phyloP scores from a whole-genome alignment of 2,329 filamentous ascomycete genomes.

The Cladosporium sp. region DNA sequence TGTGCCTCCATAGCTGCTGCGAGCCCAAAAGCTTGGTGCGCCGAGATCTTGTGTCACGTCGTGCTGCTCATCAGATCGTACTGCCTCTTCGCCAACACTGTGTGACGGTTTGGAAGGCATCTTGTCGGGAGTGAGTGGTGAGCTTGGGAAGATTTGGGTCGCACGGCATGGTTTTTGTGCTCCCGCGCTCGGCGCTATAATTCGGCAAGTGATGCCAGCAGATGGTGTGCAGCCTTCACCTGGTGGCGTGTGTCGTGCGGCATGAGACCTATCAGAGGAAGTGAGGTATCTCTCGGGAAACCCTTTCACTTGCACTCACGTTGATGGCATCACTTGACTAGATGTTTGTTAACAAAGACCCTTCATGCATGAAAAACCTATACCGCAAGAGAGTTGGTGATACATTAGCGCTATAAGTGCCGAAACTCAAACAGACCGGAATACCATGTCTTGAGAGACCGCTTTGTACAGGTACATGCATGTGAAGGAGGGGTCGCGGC shows the following conservation, averaged over 20 bases:
- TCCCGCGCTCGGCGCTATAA: too few relatives aligned
- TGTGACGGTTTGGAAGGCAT: not conserved
- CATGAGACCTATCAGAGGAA: not conserved
- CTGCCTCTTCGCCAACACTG: not conserved
- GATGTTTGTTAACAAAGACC: not conserved
- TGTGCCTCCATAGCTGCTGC: constrained; percentile 49
- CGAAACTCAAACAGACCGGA: not conserved
- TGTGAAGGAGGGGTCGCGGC: not conserved
- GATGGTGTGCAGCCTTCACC: not conserved
- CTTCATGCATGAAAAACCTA: too few relatives aligned
- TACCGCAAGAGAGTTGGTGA: not conserved
- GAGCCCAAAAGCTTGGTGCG: constrained; percentile 14
- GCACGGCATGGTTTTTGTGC: not conserved
- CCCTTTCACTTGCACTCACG: not conserved
- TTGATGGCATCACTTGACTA: not conserved
- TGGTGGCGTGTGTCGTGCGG: not conserved
- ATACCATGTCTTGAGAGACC: not conserved
- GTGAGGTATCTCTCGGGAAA: not conserved
- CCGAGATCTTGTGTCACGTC: not conserved
- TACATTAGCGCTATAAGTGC: not conserved
- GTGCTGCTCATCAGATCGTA: not conserved
- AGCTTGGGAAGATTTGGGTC: not conserved
- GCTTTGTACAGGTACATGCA: not conserved
- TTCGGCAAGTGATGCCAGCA: not conserved
- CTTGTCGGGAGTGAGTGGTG: not conserved